Conservation (phyloP, 2,329 filamentous ascomycete genomes). For the Calonectria pseudoreteaudii region DNA sequence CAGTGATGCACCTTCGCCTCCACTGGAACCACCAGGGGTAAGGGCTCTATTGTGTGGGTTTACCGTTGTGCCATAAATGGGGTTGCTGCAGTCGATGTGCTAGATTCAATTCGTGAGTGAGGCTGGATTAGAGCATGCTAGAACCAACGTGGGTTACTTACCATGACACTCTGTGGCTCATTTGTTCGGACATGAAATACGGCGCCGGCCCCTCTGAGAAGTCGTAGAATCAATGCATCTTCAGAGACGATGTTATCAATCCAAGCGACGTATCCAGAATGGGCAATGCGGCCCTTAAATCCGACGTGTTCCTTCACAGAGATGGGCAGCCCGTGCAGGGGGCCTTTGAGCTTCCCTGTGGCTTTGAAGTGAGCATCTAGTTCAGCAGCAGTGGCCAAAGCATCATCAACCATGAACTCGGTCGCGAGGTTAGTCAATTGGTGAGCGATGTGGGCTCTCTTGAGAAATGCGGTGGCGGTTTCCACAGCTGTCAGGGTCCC, state of each 20-base stretch:
- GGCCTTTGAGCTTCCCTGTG: slow-evolving; percentile 10
- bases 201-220: neutral
- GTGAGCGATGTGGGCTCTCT: slow-evolving; percentile 31
- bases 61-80: slow-evolving; percentile 52
- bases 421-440: slow-evolving; percentile 35
- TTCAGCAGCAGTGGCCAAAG: slow-evolving; percentile 18
- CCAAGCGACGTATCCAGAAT: slow-evolving; percentile 23
- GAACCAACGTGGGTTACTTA: neutral
- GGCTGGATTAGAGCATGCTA: neutral
- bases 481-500: slow-evolving; percentile 16
- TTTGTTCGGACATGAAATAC: neutral
- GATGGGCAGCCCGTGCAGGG: slow-evolving; percentile 33
- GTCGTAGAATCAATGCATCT: slow-evolving; percentile 20
- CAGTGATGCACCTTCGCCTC: slow-evolving; percentile 56
- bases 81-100: slow-evolving; percentile 49
- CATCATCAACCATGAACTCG: slow-evolving; percentile 35
- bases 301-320: slow-evolving; percentile 37
- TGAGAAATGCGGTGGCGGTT: slow-evolving; percentile 29
- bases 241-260: slow-evolving; percentile 20
- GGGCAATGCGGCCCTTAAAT: slow-evolving; percentile 22
- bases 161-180: slow-evolving; percentile 8
- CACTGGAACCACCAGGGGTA: slow-evolving; percentile 55
- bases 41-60: slow-evolving; percentile 55
- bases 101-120: slow-evolving; percentile 1
- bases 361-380: slow-evolving; percentile 28